Evolutionary conservation across 768 basidiomycete genomes (phyloP).

Genomic region (Fomitopsis serialis): DNA sequence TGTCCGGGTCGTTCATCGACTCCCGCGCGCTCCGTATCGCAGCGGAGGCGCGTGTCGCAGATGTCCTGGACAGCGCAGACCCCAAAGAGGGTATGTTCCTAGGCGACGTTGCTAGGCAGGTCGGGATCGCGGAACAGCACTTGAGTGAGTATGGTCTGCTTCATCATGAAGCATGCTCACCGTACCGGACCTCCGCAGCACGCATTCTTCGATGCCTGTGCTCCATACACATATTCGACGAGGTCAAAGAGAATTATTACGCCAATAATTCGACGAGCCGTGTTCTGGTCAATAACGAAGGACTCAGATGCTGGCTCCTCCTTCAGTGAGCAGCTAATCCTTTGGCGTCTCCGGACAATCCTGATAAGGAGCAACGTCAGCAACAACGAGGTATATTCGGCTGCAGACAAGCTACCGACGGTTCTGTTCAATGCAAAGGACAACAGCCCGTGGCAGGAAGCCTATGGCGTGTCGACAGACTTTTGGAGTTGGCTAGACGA

Average conservation of each 20-base stretch:
- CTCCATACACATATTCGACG: conserved; percentile 4
- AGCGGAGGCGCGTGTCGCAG: conserved; percentile 2
- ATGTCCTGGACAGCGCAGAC: conserved; percentile 2
- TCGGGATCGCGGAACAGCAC: conserved; percentile 3
- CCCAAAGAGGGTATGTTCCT: not conserved
- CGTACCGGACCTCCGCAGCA: not conserved
- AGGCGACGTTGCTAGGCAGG: not conserved
- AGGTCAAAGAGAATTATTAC: conserved; percentile 3
- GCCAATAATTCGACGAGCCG: conserved; percentile 6
- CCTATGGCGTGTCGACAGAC: not conserved
- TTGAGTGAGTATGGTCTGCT: not conserved
- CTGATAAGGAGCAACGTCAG: not conserved
- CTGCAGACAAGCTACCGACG: conserved; percentile 7
- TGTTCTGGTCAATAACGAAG: not conserved
- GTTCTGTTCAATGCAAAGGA: conserved; percentile 1
- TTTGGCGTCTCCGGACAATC: not conserved
- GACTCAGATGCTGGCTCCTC: not conserved
- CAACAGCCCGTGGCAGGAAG: not conserved
- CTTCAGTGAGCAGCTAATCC: not conserved
- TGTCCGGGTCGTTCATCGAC: not conserved
- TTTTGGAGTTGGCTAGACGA: conserved; percentile 9
- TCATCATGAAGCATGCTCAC: not conserved
- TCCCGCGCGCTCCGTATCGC: conserved; percentile 6
- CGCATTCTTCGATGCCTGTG: conserved; percentile 2
- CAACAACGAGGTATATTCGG: not conserved